Percentiles rank a stretch among this genome's conserved stretches.
phyloP scores from a whole-genome alignment of 345 rosid species.

The Carallia pectinifolia region DNA sequence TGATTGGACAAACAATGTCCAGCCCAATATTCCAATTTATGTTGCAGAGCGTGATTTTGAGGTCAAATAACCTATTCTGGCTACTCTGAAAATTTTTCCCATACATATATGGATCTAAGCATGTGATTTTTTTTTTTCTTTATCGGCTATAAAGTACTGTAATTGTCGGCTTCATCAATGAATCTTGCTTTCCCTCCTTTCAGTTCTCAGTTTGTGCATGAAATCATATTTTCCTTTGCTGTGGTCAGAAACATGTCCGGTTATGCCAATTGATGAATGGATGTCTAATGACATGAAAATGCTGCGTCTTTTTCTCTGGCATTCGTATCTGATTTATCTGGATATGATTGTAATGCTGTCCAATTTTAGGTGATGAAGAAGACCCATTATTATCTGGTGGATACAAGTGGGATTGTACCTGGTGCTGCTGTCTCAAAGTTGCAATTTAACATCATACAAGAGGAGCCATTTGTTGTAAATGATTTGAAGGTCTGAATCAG shows the following conservation, averaged over 20 bases:
- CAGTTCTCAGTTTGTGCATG: conserved; percentile 2
- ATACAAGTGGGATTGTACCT: conserved; percentile 66
- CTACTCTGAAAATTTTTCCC: background rate
- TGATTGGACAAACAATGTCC: conserved; percentile 96
- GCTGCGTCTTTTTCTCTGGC: no score
- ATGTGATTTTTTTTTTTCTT: background rate
- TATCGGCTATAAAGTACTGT: no score
- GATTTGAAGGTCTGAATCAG: conserved; percentile 57
- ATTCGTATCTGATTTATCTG: no score
- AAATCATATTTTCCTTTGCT: conserved; percentile 6
- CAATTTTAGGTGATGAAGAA: conserved; percentile 84
- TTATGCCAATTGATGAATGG: background rate
- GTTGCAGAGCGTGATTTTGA: conserved; percentile 79
- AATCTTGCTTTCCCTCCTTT: background rate
- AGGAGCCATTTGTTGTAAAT: conserved; percentile 68
- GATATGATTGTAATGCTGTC: no score
- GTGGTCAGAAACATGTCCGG: background rate
- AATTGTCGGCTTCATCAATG: background rate
- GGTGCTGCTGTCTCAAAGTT: conserved; percentile 89
- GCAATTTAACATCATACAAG: conserved; percentile 71
- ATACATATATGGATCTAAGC: background rate
- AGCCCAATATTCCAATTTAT: conserved; percentile 72
- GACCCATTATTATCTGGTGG: conserved; percentile 93
- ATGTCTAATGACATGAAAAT: no score
- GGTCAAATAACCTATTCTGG: conserved; percentile 31